Conservation (phyloP, 225 moss, liverwort and hornwort species). For the Asterella californica region DNA sequence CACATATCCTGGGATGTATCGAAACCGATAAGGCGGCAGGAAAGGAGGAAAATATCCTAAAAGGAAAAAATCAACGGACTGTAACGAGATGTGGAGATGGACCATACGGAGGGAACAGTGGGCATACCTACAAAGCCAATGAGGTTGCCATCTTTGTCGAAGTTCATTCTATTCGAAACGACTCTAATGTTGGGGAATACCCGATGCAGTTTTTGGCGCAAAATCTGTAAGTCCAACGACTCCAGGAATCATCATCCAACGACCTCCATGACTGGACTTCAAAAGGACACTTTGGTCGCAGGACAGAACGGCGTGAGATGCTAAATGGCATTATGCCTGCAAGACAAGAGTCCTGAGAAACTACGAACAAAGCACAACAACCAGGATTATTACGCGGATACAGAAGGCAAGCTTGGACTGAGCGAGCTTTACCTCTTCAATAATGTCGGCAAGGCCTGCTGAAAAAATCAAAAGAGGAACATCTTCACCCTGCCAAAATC, state of each 20-base stretch:
- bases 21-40: not conserved
- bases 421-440: conserved; percentile 59
- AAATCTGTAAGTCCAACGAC: conserved; percentile 37
- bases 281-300: too few species aligned
- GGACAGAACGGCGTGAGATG: too few species aligned
- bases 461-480: conserved; percentile 77
- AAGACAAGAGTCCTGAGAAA: too few species aligned
- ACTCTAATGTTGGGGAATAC: conserved; percentile 63
- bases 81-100: not conserved
- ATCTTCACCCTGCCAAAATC: conserved; percentile 43
- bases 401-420: not conserved
- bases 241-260: not conserved
- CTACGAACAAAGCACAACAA: too few species aligned
- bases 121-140: conserved; percentile 56
- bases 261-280: not conserved
- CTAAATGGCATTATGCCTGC: too few species aligned
- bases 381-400: not conserved
- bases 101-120: not conserved
- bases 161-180: conserved; percentile 72
- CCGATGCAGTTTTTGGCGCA: conserved; percentile 71
- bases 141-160: conserved; percentile 57
- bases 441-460: conserved; percentile 80
- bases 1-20: not conserved
- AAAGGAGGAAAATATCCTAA: too few species aligned
- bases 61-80: not conserved